Evolutionary conservation across 2,329 filamentous ascomycete species (phyloP).

Genomic region (Tricladium varicosporioides): DNA sequence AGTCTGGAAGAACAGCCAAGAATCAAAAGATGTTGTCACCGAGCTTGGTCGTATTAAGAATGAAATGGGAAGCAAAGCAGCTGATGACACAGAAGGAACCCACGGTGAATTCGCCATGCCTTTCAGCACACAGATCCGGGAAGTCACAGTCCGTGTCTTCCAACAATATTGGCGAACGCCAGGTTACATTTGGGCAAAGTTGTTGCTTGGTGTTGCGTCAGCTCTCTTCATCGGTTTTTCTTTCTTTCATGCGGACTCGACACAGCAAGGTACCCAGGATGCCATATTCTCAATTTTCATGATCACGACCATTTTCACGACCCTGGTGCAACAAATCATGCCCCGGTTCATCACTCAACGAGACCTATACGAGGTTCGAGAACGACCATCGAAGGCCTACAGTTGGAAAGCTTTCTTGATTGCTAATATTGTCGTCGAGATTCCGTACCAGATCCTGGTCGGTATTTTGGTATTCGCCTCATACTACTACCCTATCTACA

Average conservation of each 20-base stretch:
- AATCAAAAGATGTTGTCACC: constrained; percentile 33
- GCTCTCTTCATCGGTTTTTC: constrained; percentile 66
- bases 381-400: constrained; percentile 35
- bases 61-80: constrained; percentile 50
- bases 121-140: constrained; percentile 61
- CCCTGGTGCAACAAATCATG: constrained; percentile 65
- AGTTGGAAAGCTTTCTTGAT: constrained; percentile 37
- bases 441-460: constrained; percentile 80
- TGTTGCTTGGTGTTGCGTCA: constrained; percentile 49
- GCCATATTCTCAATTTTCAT: constrained; percentile 73
- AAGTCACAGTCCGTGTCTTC: constrained; percentile 67
- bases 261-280: constrained; percentile 66
- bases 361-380: constrained; percentile 59
- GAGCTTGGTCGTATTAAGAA: constrained; percentile 33
- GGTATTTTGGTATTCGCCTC: constrained; percentile 71
- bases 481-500: constrained; percentile 75
- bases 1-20: constrained; percentile 37
- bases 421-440: constrained; percentile 67
- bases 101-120: constrained; percentile 76
- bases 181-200: constrained; percentile 72
- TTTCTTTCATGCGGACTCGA: constrained; percentile 59
- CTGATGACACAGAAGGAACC: constrained; percentile 42
- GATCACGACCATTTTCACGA: constrained; percentile 67
- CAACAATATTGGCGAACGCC: constrained; percentile 78
- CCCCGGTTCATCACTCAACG: constrained; percentile 69